These are phyloP conservation scores for Ogataea siamensis DNA, from an alignment of 805 yeast genomes.

Conservation along the genomic window DNA sequence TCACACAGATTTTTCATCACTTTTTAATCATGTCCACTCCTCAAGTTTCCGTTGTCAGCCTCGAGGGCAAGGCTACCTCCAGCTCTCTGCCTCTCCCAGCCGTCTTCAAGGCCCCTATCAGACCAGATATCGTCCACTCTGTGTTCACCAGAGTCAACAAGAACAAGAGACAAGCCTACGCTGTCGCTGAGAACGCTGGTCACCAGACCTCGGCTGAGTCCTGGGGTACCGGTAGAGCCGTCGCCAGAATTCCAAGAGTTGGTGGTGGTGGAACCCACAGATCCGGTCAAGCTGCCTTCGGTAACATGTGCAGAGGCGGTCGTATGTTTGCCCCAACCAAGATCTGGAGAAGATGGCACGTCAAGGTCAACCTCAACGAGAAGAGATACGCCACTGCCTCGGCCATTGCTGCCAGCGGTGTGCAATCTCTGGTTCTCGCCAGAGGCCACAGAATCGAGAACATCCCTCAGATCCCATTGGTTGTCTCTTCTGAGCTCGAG, in stretches of 20 bases:
- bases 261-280: conserved; percentile 99
- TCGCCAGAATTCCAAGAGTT: conserved; percentile 99
- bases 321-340: conserved; percentile 99
- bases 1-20: conserved; percentile 6
- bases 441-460: conserved; percentile 99
- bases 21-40: conserved; percentile 60
- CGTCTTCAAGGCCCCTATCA: conserved; percentile 99
- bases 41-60: conserved; percentile 91
- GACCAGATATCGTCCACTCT: conserved; percentile 99
- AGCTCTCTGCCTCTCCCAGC: conserved; percentile 92
- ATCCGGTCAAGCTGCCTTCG: conserved; percentile 99
- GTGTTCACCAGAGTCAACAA: conserved; percentile 98
- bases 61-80: conserved; percentile 80
- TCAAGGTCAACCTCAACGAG: conserved; percentile 99
- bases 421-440: conserved; percentile 96
- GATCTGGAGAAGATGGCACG: conserved; percentile 99
- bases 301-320: conserved; percentile 99
- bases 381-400: conserved; percentile 99
- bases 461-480: conserved; percentile 97
- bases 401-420: conserved; percentile 98
- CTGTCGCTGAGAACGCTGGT: conserved; percentile 99
- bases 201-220: conserved; percentile 99
- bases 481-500: conserved; percentile 91
- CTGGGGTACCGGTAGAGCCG: conserved; percentile 99
- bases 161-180: conserved; percentile 99